Percentiles rank a stretch among this genome's conserved stretches.
phyloP scores from a whole-genome alignment of 257 asterid species.

The Marsdenia floribunda region DNA sequence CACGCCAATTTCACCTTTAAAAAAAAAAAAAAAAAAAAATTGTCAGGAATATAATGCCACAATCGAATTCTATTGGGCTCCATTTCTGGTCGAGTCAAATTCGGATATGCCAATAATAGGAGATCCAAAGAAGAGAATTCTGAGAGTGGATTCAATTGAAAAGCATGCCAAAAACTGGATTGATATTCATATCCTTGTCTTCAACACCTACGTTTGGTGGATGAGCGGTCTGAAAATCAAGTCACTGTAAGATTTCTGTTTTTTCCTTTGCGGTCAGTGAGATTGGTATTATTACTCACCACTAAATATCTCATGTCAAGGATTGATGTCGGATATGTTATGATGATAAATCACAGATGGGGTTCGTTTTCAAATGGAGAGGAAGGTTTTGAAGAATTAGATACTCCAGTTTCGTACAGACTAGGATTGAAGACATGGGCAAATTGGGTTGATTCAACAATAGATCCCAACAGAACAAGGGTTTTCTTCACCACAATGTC shows the following conservation, averaged over 20 bases:
- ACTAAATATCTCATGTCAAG: neutral
- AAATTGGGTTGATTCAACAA: constrained; percentile 84
- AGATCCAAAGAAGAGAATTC: constrained; percentile 69
- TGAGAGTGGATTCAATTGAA: constrained; percentile 77
- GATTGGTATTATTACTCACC: neutral
- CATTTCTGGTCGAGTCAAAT: constrained; percentile 76
- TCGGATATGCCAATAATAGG: constrained; percentile 51
- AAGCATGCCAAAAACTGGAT: constrained; percentile 80
- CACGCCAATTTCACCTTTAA: neutral
- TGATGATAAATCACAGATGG: constrained; percentile 46
- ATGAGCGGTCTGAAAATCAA: constrained; percentile 76
- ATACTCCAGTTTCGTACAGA: constrained; percentile 55
- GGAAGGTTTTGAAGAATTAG: constrained; percentile 71
- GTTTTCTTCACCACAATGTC: constrained; percentile 91
- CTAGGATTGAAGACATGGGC: constrained; percentile 88
- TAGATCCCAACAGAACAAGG: constrained; percentile 56
- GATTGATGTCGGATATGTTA: neutral
- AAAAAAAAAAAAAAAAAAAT: too few relatives aligned
- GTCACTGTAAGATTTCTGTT: constrained; percentile 56
- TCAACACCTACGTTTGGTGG: constrained; percentile 98
- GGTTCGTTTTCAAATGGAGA: constrained; percentile 81
- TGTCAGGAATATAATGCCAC: constrained; percentile 68
- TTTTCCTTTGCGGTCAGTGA: neutral
- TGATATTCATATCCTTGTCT: constrained; percentile 72
- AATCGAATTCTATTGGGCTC: constrained; percentile 90